Base-by-base conservation (phyloP, 768 basidiomycete species). In the Rhodotorula kratochvilovae region DNA sequence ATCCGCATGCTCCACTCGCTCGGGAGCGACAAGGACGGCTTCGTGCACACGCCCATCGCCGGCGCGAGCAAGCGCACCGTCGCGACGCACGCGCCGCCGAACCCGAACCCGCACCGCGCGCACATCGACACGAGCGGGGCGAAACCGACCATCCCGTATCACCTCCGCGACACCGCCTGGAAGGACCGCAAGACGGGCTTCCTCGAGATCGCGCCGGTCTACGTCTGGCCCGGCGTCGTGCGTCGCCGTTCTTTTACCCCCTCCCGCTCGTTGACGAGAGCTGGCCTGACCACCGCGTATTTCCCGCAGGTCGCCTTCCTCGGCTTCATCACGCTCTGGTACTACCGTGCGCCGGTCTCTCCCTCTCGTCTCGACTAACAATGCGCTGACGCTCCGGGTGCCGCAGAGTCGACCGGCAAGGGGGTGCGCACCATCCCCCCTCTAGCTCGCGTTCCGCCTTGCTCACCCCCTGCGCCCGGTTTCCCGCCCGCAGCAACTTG, bases 171-270 rank as follows among this genome's bases (percentile, higher is more conserved):
- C 51, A 53, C 51, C n/a, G 51, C 51, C 3, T 53, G 51, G 51
- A n/a, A 29, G n/a, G 51, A 53, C 51, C 51, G 51, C 51, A 53
- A 53, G 51, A n/a, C 51, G 51, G 51, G 27, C n/a, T 53, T 53
- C 15, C n/a, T 13, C 11, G 51, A 53, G n/a, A 53, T 53, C 51
- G 29, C 13, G 6, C 29, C 27, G 4, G 51, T 53, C n/a, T 53
- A 53, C 51, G 16, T 29, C n/a, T 53, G 51, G 51, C 51, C 51
- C 15, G 29, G n/a, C n/a, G 51, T 53, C 3, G 51, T 53, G 51
- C 7, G 51, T n/a, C 27, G 48, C 25, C 15, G 27, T 29, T 15
- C 12, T 29, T n/a, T n/a, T 53, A 13, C 13, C 51, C 25, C n/a
- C 13, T 3, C 23, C 10, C 25, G 10, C n/a, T 25, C 23, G 46